phyloP scores from a whole-genome alignment of 2,329 filamentous ascomycete genomes.

The Venturia asperata region DNA sequence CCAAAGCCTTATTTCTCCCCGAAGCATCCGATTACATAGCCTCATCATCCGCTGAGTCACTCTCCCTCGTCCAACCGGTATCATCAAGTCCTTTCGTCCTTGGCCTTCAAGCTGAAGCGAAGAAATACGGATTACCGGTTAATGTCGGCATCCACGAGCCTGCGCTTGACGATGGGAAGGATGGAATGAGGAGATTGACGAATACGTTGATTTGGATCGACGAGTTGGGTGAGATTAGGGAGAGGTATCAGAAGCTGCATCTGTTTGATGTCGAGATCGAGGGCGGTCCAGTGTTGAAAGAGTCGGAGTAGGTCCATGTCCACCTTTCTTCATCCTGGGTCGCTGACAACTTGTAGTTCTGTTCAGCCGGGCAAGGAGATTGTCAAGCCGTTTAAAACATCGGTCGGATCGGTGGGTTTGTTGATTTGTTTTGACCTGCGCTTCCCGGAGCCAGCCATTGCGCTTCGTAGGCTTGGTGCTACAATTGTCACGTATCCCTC shows the following conservation, averaged over 20 bases:
- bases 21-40: slow-evolving; percentile 90
- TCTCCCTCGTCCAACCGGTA: slow-evolving; percentile 63
- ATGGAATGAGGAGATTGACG: slow-evolving; percentile 46
- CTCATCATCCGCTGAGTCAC: slow-evolving; percentile 56
- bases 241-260: slow-evolving; percentile 81
- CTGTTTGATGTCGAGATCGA: slow-evolving; percentile 69
- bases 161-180: slow-evolving; percentile 30
- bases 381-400: slow-evolving; percentile 62
- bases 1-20: slow-evolving; percentile 84
- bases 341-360: slow-evolving; percentile 23
- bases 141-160: slow-evolving; percentile 86
- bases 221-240: slow-evolving; percentile 49
- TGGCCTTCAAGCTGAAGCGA: slow-evolving; percentile 64
- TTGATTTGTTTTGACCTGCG: slow-evolving; percentile 88
- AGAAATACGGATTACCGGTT: slow-evolving; percentile 57
- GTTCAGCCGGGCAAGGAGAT: slow-evolving; percentile 63
- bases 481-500: slow-evolving; percentile 81
- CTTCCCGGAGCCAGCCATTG: slow-evolving; percentile 68
- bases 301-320: slow-evolving; percentile 44
- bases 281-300: slow-evolving; percentile 51
- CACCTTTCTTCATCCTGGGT: background rate
- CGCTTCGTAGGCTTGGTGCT: slow-evolving; percentile 58
- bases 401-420: slow-evolving; percentile 67
- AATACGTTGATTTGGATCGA: slow-evolving; percentile 64
- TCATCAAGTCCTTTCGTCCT: slow-evolving; percentile 64